phyloP scores from a whole-genome alignment of 148 eudicot genomes.

The Simmondsia chinensis region DNA sequence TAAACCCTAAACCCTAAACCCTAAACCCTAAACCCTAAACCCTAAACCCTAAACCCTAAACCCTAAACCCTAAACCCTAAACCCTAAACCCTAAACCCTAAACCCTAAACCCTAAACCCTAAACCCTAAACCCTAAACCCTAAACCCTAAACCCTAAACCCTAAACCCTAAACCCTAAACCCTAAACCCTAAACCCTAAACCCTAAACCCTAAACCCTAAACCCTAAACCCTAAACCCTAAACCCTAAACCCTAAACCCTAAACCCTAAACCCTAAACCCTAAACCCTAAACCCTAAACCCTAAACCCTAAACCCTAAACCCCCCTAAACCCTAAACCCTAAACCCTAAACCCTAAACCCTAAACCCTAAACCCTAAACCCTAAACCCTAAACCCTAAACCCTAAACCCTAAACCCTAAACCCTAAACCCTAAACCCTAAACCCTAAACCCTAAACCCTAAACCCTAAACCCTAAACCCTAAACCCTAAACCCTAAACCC shows the following conservation, averaged over 20 bases:
- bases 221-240: slow-evolving; percentile 9
- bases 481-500: slow-evolving; percentile 7
- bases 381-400: slow-evolving; percentile 1
- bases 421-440: slow-evolving; percentile 9
- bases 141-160: slow-evolving; percentile 7
- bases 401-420: slow-evolving; percentile 6
- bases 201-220: slow-evolving; percentile 8
- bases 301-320: slow-evolving; percentile 7
- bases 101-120: slow-evolving; percentile 9
- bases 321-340: slow-evolving; percentile 2
- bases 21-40: slow-evolving; percentile 9
- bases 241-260: slow-evolving; percentile 14
- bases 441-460: slow-evolving; percentile 1
- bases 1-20: slow-evolving; percentile 17
- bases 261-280: slow-evolving; percentile 14
- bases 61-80: slow-evolving; percentile 6
- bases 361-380: neutral
- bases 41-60: slow-evolving; percentile 6
- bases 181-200: slow-evolving; percentile 6
- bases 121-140: slow-evolving; percentile 8
- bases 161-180: slow-evolving; percentile 6
- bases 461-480: slow-evolving; percentile 3
- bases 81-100: slow-evolving; percentile 7
- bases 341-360: neutral
- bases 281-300: slow-evolving; percentile 12